phyloP scores from a whole-genome alignment of 2,329 filamentous ascomycete species.

The Dactylellina drechsleri region DNA sequence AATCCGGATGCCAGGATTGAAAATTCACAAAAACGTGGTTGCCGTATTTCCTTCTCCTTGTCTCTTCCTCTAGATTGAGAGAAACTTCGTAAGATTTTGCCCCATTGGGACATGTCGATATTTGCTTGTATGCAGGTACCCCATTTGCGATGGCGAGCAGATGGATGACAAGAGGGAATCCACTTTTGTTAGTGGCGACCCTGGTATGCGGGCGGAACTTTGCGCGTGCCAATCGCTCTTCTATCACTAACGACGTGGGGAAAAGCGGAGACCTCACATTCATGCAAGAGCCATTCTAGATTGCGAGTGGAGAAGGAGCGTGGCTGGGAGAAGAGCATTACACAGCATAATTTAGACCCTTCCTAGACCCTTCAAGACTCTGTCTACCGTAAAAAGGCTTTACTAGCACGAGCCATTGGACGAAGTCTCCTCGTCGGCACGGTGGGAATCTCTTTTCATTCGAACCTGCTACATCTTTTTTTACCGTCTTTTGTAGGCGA shows the following conservation, averaged over 20 bases:
- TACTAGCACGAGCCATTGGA: slow-evolving; percentile 6
- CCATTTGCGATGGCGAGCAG: slow-evolving; percentile 2
- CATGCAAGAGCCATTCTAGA: not conserved
- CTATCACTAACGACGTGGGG: slow-evolving; percentile 2
- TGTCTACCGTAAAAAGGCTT: not conserved
- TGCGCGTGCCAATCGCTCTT: not conserved
- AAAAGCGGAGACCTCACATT: slow-evolving; percentile 1
- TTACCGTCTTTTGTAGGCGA: slow-evolving; percentile 11
- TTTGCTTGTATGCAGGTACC: slow-evolving; percentile 27
- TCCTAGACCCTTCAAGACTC: slow-evolving; percentile 11
- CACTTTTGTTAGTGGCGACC: not conserved
- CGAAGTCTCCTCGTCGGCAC: slow-evolving; percentile 33
- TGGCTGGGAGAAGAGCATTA: slow-evolving; percentile 18
- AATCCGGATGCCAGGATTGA: slow-evolving; percentile 22
- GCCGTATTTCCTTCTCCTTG: slow-evolving; percentile 6
- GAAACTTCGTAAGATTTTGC: slow-evolving; percentile 28
- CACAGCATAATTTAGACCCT: slow-evolving; percentile 7
- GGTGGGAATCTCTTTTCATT: slow-evolving; percentile 20
- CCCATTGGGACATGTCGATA: slow-evolving; percentile 24
- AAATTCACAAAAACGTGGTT: slow-evolving; percentile 22
- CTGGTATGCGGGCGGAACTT: not conserved
- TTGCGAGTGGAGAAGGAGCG: slow-evolving; percentile 17
- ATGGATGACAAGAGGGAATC: not conserved
- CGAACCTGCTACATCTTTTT: slow-evolving; percentile 12
- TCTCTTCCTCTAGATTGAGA: slow-evolving; percentile 6